Conservation (phyloP, 352 stramenopile species). For the Phytopythium kandeliae region DNA sequence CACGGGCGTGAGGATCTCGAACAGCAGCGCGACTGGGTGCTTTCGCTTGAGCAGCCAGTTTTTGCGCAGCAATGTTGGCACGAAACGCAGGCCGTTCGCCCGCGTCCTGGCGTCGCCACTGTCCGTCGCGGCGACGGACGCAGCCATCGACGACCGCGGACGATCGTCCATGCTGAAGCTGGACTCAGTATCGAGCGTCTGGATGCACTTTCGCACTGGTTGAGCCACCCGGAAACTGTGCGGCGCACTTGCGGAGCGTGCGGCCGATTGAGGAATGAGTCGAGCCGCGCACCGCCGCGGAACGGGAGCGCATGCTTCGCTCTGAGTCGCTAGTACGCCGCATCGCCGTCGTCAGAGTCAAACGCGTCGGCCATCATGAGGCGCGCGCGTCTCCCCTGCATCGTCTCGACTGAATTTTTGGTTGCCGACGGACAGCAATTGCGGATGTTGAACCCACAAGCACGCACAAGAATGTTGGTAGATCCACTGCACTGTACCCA, state of each 20-base stretch:
- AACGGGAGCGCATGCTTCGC: too few relatives aligned
- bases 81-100: slow-evolving; percentile 22
- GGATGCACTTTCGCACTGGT: too few relatives aligned
- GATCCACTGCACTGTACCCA: too few relatives aligned
- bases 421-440: too few relatives aligned
- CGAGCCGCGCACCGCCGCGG: neutral
- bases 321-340: too few relatives aligned
- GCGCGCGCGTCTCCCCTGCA: neutral
- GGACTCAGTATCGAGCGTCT: too few relatives aligned
- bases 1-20: slow-evolving; percentile 43
- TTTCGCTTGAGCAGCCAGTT: slow-evolving; percentile 60
- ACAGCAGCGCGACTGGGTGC: slow-evolving; percentile 33
- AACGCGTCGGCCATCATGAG: neutral
- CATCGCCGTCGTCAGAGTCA: neutral
- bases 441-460: too few relatives aligned
- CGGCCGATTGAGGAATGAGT: neutral
- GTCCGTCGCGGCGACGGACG: neutral
- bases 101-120: neutral
- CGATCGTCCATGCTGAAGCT: neutral
- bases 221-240: too few relatives aligned
- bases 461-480: too few relatives aligned
- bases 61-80: slow-evolving; percentile 52
- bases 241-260: neutral
- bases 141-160: neutral
- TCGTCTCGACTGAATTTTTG: too few relatives aligned